phyloP scores from a whole-genome alignment of 331 rosid genomes.

The Pyracantha coccinea region DNA sequence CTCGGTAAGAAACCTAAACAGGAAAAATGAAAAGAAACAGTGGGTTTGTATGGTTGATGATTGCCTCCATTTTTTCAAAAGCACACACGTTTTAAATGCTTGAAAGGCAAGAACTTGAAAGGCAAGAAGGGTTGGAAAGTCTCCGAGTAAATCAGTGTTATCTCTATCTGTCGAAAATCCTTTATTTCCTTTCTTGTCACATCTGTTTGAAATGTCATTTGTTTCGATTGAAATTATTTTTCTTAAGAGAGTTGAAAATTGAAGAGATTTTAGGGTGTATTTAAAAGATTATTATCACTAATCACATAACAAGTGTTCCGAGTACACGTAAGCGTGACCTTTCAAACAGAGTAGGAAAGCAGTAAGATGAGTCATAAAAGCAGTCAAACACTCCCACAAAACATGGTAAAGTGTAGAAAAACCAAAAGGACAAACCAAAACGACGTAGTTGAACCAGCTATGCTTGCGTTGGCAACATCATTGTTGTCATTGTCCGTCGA shows the following conservation, averaged over 20 bases:
- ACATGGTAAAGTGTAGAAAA: background rate
- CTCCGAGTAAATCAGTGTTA: no score
- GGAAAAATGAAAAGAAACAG: background rate
- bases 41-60: background rate
- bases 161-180: no score
- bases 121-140: background rate
- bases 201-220: no score
- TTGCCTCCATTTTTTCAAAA: background rate
- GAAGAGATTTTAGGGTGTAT: no score
- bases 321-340: background rate
- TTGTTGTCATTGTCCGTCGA: slow-evolving; percentile 9
- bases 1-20: background rate
- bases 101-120: background rate
- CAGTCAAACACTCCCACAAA: background rate
- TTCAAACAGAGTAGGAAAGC: background rate
- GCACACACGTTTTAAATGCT: background rate
- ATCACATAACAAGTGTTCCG: no score
- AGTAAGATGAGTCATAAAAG: background rate
- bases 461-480: slow-evolving; percentile 12
- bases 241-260: no score
- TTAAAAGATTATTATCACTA: no score
- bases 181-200: no score
- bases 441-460: slow-evolving; percentile 33
- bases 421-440: background rate
- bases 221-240: no score